Conservation (phyloP, 2,329 filamentous ascomycete genomes). For the Aspergillus pseudoviridinutans region DNA sequence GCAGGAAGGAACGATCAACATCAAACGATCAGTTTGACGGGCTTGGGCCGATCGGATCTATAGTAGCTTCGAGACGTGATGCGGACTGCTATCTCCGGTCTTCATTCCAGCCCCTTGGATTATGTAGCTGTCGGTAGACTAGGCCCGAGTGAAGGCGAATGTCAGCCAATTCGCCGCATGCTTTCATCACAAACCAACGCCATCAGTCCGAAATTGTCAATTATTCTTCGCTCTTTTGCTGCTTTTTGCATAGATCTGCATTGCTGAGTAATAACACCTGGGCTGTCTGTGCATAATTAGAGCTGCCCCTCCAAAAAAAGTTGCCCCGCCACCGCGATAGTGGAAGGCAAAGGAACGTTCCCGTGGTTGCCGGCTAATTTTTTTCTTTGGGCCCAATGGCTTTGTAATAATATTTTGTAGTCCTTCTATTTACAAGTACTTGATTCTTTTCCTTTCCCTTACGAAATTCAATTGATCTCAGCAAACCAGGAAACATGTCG, state of each 20-base stretch:
- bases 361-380: constrained; percentile 17
- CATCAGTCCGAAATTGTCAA: background rate
- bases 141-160: background rate
- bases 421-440: background rate
- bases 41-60: background rate
- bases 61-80: background rate
- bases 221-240: background rate
- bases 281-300: constrained; percentile 5
- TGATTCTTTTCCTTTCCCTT: background rate
- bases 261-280: constrained; percentile 18
- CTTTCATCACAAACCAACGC: background rate
- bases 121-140: background rate
- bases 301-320: constrained; percentile 23
- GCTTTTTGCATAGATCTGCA: constrained; percentile 13
- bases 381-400: constrained; percentile 12
- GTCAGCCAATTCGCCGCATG: background rate
- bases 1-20: background rate
- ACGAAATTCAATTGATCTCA: background rate
- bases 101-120: background rate
- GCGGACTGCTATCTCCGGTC: too few species aligned
- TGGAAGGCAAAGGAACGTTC: constrained; percentile 31
- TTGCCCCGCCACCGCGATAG: constrained; percentile 20
- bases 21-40: background rate
- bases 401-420: constrained; percentile 3
- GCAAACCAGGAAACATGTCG: constrained; percentile 20